Conservation (phyloP, 495 filamentous ascomycete genomes). For the Hyaloscypha bicolor region DNA sequence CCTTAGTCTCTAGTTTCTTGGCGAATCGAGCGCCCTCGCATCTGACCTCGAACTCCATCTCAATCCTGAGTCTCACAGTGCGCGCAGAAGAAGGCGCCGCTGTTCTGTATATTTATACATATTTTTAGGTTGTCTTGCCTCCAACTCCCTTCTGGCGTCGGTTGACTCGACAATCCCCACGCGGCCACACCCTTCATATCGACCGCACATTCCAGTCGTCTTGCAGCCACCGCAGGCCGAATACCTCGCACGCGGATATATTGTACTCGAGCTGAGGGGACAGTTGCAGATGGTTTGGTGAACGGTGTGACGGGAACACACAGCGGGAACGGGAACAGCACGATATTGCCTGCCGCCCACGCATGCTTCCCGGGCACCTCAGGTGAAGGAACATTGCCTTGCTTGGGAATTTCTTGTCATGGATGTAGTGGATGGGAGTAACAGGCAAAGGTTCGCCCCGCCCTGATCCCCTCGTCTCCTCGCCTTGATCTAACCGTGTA, state of each 20-base stretch:
- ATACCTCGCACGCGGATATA: slow-evolving; percentile 20
- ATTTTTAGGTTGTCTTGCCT: slow-evolving; percentile 16
- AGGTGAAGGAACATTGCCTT: slow-evolving; percentile 19
- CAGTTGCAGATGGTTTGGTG: slow-evolving; percentile 32
- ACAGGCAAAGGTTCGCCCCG: slow-evolving; percentile 26
- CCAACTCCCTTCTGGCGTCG: neutral
- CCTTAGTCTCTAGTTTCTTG: slow-evolving; percentile 11
- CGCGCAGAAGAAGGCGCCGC: neutral
- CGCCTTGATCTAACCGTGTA: neutral
- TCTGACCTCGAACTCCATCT: neutral
- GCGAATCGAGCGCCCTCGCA: slow-evolving; percentile 15
- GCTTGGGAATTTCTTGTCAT: slow-evolving; percentile 17
- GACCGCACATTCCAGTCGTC: slow-evolving; percentile 18
- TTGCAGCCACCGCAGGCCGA: slow-evolving; percentile 5
- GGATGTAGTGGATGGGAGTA: slow-evolving; percentile 29
- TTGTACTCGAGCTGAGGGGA: slow-evolving; percentile 29
- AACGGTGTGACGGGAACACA: slow-evolving; percentile 33
- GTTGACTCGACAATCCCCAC: slow-evolving; percentile 18
- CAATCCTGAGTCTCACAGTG: neutral
- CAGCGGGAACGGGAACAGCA: slow-evolving; percentile 34
- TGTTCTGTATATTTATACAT: neutral
- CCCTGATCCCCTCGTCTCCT: neutral
- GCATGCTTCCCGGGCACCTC: slow-evolving; percentile 27
- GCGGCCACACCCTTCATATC: slow-evolving; percentile 15
- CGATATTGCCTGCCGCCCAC: slow-evolving; percentile 33